Evolutionary conservation across 139 green algal species (phyloP), one percentile per base, ranked within the genome.

Genomic region (Pseudopediastrum boryanum): DNA sequence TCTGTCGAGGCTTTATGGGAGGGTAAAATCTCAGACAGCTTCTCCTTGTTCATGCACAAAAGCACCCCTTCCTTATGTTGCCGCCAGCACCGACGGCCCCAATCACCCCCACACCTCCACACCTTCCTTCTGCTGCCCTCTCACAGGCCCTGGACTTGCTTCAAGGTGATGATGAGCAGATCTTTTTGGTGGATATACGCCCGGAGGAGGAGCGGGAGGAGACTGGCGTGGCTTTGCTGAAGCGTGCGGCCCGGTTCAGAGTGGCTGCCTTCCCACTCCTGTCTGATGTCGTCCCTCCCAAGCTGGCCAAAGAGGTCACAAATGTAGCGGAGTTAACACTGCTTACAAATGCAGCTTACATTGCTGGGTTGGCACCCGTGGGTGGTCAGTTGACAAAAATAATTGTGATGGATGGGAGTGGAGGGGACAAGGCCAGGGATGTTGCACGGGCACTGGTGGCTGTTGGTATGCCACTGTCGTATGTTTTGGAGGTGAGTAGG

Each of bases 141-240:
- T n/a, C n/a, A n/a, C n/a, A n/a, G n/a, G 50, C 50, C 50, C 21
- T 21, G 9, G 33, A 85, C 31, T 50, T 85, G 50, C 67, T 87
- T 50, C 33, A 74, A 1, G 51, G 38, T 39, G 64, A 76, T 23
- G 63, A 88, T 43, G 44, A 38, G 21, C 27, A 44, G 23, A 83
- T 89, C 7, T 54, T 92, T 31, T 82, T 92, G 65, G 67, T 92
- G 33, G 88, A 92, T 62, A 77, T 92, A 23, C 79, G 88, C n/a
- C 25, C 70, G n/a, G 82, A 89, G 50, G 65, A 59, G 62, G 48
- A 80, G 68, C 80, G 88, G n/a, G 65, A 82, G 31, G 25, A 69
- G 42, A 39, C 66, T 1, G 87, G 88, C 19, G 42, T 92, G 77
- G 79, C 79, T 1, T 69, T 88, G 64, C 83, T 93, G 29, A 85